Base-by-base conservation (phyloP, 1,139 yeast species). In the Blastobotrys arbuscula region DNA sequence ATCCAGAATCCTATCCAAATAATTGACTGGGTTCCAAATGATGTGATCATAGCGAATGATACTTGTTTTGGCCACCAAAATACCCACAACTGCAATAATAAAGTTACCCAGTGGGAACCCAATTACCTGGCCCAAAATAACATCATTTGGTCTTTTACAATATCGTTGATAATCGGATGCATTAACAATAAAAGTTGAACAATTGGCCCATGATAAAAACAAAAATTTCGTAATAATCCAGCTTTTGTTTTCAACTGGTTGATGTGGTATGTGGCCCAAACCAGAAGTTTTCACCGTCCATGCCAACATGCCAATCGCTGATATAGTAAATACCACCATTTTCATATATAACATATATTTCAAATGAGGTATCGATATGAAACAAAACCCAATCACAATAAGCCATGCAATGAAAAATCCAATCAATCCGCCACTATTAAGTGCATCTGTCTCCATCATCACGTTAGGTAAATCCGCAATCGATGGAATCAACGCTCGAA, bases 151-250 rank as follows among this genome's bases (percentile, higher is more conserved):
- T 30, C 78, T 78, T 52, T 73, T 75, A 12, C 90, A 81, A 66
- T 84, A 82, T 65, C 94, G 78, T 38, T 90, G 76, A 62, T 83
- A 82, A 73, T 84, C 94, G 1, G 92, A 90, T 24, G 92, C 83
- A 66, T 84, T 84, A 44, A 81, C 79, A 59, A 84, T 82, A 62
- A 84, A 74, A 6, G 92, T 83, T 6, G 90, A 87, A 59, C 84
- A 83, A 65, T 84, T 84, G 24, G 90, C 85, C 61, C 84, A 71
- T 38, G 85, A 72, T 58, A 82, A 80, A 82, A 84, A 79, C 20
- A 79, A 70, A 4, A 87, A 78, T 59, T 76, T 77, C 48, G 83
- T 75, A 64, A 84, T 83, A 2, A 82, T 82, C 94, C 94, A 84
- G 24, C 78, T 85, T 50, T 81, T 75, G 69, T 16, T 84, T 19